Evolutionary conservation across 768 basidiomycete genomes (phyloP).

Genomic region (Boletus edulis): DNA sequence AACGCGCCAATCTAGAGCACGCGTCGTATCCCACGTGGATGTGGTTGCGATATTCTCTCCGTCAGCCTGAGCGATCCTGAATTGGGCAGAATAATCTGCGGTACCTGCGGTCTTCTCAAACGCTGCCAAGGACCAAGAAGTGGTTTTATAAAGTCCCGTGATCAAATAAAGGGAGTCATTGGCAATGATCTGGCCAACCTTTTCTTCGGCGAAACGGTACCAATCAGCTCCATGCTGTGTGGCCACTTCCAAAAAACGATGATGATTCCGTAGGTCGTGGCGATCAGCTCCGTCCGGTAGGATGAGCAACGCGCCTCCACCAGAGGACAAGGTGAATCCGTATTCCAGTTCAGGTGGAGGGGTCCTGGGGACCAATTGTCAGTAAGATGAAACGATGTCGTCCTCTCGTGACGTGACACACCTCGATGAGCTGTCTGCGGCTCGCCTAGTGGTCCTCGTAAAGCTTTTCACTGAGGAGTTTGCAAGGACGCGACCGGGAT

Average conservation of each 20-base stretch:
- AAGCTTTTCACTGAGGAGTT: constrained; percentile 6
- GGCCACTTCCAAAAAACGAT: constrained; percentile 18
- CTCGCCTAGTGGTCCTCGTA: not conserved
- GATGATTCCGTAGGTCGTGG: constrained; percentile 19
- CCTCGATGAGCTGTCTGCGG: not conserved
- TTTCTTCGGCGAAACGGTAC: constrained; percentile 26
- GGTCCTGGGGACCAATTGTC: not conserved
- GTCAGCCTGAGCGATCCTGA: constrained; percentile 1
- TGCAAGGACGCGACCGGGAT: constrained; percentile 3
- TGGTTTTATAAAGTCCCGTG: constrained; percentile 3
- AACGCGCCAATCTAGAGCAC: constrained; percentile 2
- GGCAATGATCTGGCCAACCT: constrained; percentile 12
- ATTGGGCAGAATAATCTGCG: constrained; percentile 1
- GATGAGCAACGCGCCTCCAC: constrained; percentile 30
- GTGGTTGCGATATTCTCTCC: not conserved
- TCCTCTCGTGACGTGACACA: not conserved
- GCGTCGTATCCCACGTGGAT: constrained; percentile 8
- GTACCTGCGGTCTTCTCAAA: constrained; percentile 2
- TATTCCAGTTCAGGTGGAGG: not conserved
- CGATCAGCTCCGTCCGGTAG: constrained; percentile 29
- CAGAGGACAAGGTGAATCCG: constrained; percentile 9
- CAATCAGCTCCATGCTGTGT: constrained; percentile 21
- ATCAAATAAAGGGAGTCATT: constrained; percentile 31
- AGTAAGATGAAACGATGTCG: not conserved
- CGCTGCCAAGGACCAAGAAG: constrained; percentile 30